Conservation (phyloP, 1,284 basidiomycete genomes). For the Amylostereum areolatum region DNA sequence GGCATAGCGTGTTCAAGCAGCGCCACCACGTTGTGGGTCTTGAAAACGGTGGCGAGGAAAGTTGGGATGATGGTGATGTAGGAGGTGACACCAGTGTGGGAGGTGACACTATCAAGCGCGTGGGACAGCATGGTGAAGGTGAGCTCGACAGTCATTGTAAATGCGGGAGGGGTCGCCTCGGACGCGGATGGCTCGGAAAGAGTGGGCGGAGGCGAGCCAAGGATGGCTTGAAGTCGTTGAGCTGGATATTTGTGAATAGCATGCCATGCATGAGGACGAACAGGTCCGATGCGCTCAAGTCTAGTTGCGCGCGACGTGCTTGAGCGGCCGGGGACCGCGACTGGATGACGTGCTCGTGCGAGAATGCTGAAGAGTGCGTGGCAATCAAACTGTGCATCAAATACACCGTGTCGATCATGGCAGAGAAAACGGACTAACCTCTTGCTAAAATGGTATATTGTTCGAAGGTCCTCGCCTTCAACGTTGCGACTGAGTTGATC, state of each 20-base stretch:
- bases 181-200: conserved; percentile 29
- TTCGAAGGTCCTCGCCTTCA: conserved; percentile 79
- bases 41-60: conserved; percentile 76
- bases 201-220: conserved; percentile 67
- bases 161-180: conserved; percentile 52
- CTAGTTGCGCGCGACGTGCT: too few species aligned
- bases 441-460: conserved; percentile 93
- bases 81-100: conserved; percentile 68
- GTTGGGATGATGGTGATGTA: conserved; percentile 86
- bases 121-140: conserved; percentile 76
- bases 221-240: conserved; percentile 84
- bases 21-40: conserved; percentile 53
- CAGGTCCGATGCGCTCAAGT: conserved; percentile 71
- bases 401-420: background rate
- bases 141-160: conserved; percentile 73
- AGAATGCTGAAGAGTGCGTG: conserved; percentile 79
- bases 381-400: conserved; percentile 69
- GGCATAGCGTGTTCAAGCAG: conserved; percentile 76
- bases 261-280: conserved; percentile 93
- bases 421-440: conserved; percentile 49
- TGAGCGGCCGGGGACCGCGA: conserved; percentile 79
- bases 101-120: too few species aligned
- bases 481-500: conserved; percentile 81
- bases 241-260: conserved; percentile 90
- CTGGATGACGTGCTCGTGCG: conserved; percentile 82